phyloP scores from a whole-genome alignment of 495 filamentous ascomycete genomes.

The Penicillium desertorum region DNA sequence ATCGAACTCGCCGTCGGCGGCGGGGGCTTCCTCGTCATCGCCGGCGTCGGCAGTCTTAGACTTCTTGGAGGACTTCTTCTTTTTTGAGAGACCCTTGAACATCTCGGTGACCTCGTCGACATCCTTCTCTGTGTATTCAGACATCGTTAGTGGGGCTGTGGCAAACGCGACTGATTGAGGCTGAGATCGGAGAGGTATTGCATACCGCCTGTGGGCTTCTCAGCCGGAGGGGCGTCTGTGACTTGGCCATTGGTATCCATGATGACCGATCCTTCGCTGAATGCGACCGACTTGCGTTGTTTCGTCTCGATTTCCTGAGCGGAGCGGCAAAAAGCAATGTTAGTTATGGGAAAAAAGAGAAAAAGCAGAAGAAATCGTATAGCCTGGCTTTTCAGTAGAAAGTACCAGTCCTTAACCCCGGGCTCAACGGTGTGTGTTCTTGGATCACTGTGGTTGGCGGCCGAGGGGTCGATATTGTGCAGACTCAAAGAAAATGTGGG shows the following conservation, averaged over 20 bases:
- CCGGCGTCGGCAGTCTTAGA: slow-evolving; percentile 57
- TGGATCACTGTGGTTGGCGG: slow-evolving; percentile 18
- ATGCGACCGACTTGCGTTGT: slow-evolving; percentile 87
- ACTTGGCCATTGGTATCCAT: slow-evolving; percentile 84
- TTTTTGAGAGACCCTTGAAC: slow-evolving; percentile 86
- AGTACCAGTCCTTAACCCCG: neutral
- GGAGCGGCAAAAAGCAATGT: slow-evolving; percentile 12
- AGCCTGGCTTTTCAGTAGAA: neutral
- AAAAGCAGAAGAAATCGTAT: slow-evolving; percentile 3
- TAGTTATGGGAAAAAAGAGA: slow-evolving; percentile 20
- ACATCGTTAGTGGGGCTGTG: slow-evolving; percentile 14
- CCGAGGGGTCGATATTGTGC: slow-evolving; percentile 32
- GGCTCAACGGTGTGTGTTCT: slow-evolving; percentile 13
- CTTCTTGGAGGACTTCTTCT: slow-evolving; percentile 69
- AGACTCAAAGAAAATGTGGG: slow-evolving; percentile 46
- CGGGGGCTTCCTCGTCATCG: slow-evolving; percentile 57
- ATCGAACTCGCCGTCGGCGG: slow-evolving; percentile 68
- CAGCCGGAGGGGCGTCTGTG: slow-evolving; percentile 62
- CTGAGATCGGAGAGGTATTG: slow-evolving; percentile 5
- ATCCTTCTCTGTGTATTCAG: slow-evolving; percentile 53
- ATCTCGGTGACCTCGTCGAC: slow-evolving; percentile 71
- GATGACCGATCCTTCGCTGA: slow-evolving; percentile 78
- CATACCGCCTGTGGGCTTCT: slow-evolving; percentile 53
- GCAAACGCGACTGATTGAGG: slow-evolving; percentile 4
- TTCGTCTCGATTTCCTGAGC: slow-evolving; percentile 40